phyloP scores from a whole-genome alignment of 331 rosid genomes.

The Quercus lobata region DNA sequence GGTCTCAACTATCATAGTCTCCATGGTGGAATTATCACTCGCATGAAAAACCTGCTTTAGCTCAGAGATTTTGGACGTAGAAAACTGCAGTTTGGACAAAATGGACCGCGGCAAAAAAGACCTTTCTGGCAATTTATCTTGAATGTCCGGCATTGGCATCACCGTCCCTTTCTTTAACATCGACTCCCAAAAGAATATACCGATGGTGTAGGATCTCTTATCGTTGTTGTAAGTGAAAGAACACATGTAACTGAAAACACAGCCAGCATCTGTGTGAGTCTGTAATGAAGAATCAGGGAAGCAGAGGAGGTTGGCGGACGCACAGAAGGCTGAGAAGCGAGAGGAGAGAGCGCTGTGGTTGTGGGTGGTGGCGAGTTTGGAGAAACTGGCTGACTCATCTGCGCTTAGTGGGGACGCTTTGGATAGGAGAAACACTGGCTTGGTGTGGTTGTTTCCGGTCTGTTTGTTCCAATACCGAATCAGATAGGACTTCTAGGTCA shows the following conservation, averaged over 20 bases:
- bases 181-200: slow-evolving; percentile 82
- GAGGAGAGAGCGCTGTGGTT: slow-evolving; percentile 50
- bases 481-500: slow-evolving; percentile 56
- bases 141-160: slow-evolving; percentile 78
- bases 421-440: too few relatives aligned
- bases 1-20: slow-evolving; percentile 51
- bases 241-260: too few relatives aligned
- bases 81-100: slow-evolving; percentile 69
- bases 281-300: slow-evolving; percentile 51
- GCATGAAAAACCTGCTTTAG: slow-evolving; percentile 66
- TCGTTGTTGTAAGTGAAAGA: too few relatives aligned
- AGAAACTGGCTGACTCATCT: too few relatives aligned
- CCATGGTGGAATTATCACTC: slow-evolving; percentile 76
- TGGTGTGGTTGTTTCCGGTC: too few relatives aligned
- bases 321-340: slow-evolving; percentile 67
- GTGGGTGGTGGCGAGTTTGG: slow-evolving; percentile 26
- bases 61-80: slow-evolving; percentile 48
- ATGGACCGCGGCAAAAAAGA: slow-evolving; percentile 24
- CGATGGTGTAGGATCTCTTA: not conserved
- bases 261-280: slow-evolving; percentile 16
- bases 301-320: slow-evolving; percentile 78
- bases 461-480: too few relatives aligned
- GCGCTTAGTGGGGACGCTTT: slow-evolving; percentile 2
- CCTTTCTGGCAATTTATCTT: slow-evolving; percentile 87
- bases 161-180: slow-evolving; percentile 68